Evolutionary conservation across 208 protist genomes (phyloP), one percentile per base, ranked within the genome.

Genomic region (Trypanosoma platydactyli): DNA sequence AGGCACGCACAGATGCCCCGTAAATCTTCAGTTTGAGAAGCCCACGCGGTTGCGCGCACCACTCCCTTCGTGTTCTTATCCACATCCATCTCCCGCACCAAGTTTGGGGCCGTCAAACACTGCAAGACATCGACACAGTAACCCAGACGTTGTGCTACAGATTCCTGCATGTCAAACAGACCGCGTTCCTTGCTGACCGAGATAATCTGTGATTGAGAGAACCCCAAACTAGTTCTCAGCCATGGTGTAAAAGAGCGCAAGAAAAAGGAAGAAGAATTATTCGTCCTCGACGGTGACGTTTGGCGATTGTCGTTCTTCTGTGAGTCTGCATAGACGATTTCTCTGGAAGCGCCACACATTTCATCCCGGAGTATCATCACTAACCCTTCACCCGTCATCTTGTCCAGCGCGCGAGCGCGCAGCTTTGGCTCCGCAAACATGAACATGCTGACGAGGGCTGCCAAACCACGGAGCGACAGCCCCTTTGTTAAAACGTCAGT

Each of bases 81-180:
- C 70, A 64, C 48, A 71, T 73, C 71, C 16, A 46, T 64, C 66
- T 77, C 74, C 41, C 76, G 60, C 5, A 73, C 57, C 18, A 95
- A 77, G 54, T 95, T 88, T 0, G 83, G 84, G 42, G 69, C 80
- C 50, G 81, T 91, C 54, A 95, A 74, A 41, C 79, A 71, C 72
- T 84, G 72, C 20, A 95, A 57, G 25, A 95, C 71, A 44, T 92
- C 84, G 12, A 88, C 70, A 69, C 89, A 95, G 62, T 82, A 82
- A 33, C 84, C 82, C 18, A 95, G 68, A 24, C 73, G 73, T 48
- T 16, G 44, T 12, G 25, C 1, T 42, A 54, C 33, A 55, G 60
- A 51, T 6, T 68, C 61, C 13, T 42, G 38, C 33, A 33, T 13
- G 1, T 4, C 59, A 60, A 87, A 67, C 11, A 71, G 55, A 45